Conservation (phyloP, 257 asterid species). For the Coffea eugenioides region DNA sequence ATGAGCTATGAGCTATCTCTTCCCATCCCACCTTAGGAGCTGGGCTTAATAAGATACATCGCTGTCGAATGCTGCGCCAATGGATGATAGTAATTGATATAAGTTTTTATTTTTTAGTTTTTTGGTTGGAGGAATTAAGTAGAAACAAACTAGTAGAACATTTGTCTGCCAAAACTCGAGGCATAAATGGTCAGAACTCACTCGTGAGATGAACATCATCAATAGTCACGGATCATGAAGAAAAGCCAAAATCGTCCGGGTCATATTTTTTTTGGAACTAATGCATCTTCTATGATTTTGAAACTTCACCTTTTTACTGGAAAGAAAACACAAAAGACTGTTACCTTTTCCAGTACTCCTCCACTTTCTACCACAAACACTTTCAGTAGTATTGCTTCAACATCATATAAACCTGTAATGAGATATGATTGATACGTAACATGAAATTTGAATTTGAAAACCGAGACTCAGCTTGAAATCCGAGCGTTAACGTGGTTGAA, state of each 20-base stretch:
- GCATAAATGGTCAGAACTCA: constrained; percentile 20
- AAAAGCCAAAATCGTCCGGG: constrained; percentile 18
- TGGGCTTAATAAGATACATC: background rate
- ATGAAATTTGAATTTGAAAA: constrained; percentile 8
- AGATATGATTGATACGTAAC: constrained; percentile 1
- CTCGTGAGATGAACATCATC: constrained; percentile 24
- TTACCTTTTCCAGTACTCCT: background rate
- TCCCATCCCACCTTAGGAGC: background rate
- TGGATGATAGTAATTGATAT: background rate
- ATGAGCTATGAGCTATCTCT: background rate
- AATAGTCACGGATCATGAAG: constrained; percentile 19
- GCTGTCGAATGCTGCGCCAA: background rate
- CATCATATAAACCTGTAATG: background rate
- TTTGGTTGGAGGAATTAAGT: background rate
- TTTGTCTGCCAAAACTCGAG: constrained; percentile 22
- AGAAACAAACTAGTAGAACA: background rate
- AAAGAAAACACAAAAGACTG: constrained; percentile 26
- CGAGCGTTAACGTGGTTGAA: background rate
- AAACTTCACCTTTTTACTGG: constrained; percentile 18
- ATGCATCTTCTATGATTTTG: background rate
- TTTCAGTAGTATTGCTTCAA: background rate
- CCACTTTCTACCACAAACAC: background rate
- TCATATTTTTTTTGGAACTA: constrained; percentile 5
- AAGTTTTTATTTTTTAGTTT: background rate
- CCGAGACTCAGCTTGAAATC: background rate